Percentiles rank a stretch among this genome's conserved stretches.
These are phyloP conservation scores for Quillaja saponaria DNA, from an alignment of 306 rosid species.

Conservation along the genomic window DNA sequence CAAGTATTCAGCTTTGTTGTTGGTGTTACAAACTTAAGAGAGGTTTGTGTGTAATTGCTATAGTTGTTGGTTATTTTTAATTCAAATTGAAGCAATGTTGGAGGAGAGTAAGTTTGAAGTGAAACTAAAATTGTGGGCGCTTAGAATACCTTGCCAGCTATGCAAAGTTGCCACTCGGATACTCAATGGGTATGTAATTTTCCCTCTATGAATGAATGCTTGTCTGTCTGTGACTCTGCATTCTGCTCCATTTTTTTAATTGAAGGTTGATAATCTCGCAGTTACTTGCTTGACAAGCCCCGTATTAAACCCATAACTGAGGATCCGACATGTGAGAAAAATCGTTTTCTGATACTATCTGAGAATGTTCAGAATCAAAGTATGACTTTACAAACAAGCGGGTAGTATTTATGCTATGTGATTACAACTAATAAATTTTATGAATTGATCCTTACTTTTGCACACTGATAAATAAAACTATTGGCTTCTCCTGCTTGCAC, in stretches of 20 bases:
- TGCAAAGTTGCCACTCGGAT: constrained; percentile 73
- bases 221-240: neutral
- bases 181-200: constrained; percentile 61
- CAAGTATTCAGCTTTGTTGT: too few species aligned
- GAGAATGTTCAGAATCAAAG: constrained; percentile 67
- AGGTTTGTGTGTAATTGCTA: too few species aligned
- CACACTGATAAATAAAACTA: neutral
- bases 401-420: neutral
- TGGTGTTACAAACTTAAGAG: too few species aligned
- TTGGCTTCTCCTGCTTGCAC: neutral
- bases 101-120: constrained; percentile 73
- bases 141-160: constrained; percentile 84
- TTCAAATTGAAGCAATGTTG: constrained; percentile 40
- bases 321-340: constrained; percentile 65
- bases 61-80: neutral
- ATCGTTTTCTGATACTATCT: constrained; percentile 71
- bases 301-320: constrained; percentile 81
- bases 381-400: constrained; percentile 18
- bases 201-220: neutral
- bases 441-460: too few species aligned
- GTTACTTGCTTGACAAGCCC: constrained; percentile 81
- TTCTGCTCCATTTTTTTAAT: neutral
- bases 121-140: constrained; percentile 65
- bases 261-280: constrained; percentile 23
- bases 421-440: neutral